phyloP scores from a whole-genome alignment of 2,329 filamentous ascomycete genomes.

The Curvularia eragrostidis region DNA sequence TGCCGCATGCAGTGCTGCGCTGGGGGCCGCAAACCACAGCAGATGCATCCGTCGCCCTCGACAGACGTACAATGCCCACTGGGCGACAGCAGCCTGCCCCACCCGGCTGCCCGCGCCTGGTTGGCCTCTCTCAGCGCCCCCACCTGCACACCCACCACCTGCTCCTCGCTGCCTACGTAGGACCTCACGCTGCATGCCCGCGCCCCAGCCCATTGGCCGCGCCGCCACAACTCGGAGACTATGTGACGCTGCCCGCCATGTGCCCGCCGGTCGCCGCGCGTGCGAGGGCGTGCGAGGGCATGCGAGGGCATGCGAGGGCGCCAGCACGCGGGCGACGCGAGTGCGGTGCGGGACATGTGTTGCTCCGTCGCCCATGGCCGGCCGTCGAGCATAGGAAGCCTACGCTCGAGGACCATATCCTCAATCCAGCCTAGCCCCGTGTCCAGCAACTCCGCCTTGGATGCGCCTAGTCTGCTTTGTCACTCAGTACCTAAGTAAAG shows the following conservation, averaged over 20 bases:
- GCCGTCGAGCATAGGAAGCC: conserved; percentile 24
- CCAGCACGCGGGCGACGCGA: conserved; percentile 11
- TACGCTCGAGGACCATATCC: conserved; percentile 34
- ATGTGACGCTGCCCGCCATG: conserved; percentile 10
- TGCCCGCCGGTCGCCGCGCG: too few species aligned
- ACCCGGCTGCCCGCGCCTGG: conserved; percentile 5
- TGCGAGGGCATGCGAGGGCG: too few species aligned
- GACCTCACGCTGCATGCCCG: conserved; percentile 33
- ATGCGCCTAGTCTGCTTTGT: conserved; percentile 31
- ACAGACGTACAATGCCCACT: conserved; percentile 18
- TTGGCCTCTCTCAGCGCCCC: conserved; percentile 2
- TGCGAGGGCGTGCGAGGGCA: too few species aligned
- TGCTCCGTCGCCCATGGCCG: conserved; percentile 12
- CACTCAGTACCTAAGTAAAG: conserved; percentile 23
- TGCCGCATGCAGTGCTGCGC: conserved; percentile 15
- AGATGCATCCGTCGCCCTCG: conserved; percentile 3
- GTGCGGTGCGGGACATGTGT: background rate
- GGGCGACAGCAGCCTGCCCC: conserved; percentile 7
- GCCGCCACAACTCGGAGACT: conserved; percentile 29
- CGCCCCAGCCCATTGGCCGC: conserved; percentile 28
- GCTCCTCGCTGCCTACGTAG: conserved; percentile 13
- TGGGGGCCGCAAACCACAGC: conserved; percentile 19
- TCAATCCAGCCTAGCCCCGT: conserved; percentile 27
- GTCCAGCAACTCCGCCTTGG: conserved; percentile 10
- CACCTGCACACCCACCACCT: conserved; percentile 4